Evolutionary conservation across 2,329 filamentous ascomycete species (phyloP).

Genomic region (Colletotrichum ledebouriae): DNA sequence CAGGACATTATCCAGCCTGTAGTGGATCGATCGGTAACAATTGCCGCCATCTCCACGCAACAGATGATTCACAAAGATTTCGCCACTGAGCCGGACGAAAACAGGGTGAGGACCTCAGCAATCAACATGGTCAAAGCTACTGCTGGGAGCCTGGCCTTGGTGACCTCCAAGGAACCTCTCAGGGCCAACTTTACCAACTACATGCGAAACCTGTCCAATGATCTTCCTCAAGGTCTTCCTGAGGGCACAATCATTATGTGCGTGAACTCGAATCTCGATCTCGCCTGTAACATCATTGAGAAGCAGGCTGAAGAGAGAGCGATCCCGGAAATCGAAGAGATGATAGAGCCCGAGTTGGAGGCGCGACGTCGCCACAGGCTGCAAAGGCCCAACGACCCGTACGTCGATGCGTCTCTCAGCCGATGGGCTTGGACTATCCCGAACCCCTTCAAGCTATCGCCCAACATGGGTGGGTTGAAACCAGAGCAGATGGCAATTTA

Average conservation of each 20-base stretch:
- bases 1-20: conserved; percentile 98
- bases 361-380: conserved; percentile 81
- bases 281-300: conserved; percentile 93
- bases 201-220: conserved; percentile 78
- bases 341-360: conserved; percentile 86
- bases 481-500: conserved; percentile 95
- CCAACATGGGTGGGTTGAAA: conserved; percentile 79
- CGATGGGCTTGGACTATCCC: conserved; percentile 96
- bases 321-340: conserved; percentile 92
- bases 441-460: conserved; percentile 89
- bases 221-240: conserved; percentile 84
- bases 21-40: conserved; percentile 96
- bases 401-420: conserved; percentile 84
- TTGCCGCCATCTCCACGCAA: conserved; percentile 95
- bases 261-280: conserved; percentile 96
- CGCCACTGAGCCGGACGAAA: conserved; percentile 90
- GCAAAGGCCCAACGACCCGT: conserved; percentile 84
- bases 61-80: conserved; percentile 98
- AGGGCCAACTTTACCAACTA: conserved; percentile 98
- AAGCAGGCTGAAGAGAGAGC: conserved; percentile 95
- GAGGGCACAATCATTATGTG: conserved; percentile 98
- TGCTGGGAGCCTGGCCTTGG: conserved; percentile 91
- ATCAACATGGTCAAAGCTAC: conserved; percentile 96
- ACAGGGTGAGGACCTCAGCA: conserved; percentile 85
- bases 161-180: conserved; percentile 98